Evolutionary conservation across 2,329 filamentous ascomycete species (phyloP), one percentile per base, ranked within the genome.

Genomic region (Daldinia sp.): DNA sequence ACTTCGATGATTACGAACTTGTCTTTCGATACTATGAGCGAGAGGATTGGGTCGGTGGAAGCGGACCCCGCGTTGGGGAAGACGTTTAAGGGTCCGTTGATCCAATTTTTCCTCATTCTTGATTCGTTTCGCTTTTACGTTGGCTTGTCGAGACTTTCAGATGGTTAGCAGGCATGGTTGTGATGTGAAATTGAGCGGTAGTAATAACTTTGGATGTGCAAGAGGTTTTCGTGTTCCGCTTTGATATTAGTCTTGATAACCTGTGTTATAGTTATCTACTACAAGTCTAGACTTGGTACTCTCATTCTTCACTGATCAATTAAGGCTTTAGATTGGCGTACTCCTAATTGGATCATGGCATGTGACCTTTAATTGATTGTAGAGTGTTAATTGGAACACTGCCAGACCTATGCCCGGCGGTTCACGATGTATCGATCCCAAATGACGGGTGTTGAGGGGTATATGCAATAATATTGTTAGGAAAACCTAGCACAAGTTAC

Each of bases 11-110:
- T 54, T 99, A 99, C 75, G 94, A 98, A 77, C 83, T 99, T 34
- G 90, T 99, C 45, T 99, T 99, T 81, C 87, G 94, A 61, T 97
- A 96, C 83, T 99, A 96, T 75, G 94, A 98, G 81, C 87, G 92
- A 62, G 88, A 96, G 69, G 94, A 91, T 72, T 98, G 86, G 85
- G 76, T 79, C 48, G 84, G 84, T 9, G 79, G 81, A 9, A 83
- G 82, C 65, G 77, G 75, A 21, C 82, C 85, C 7, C 78, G 84
- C 27, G 82, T 87, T 47, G 85, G 85, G 13, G 85, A 87, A 76
- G 78, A 81, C 56, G 71, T 80, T 37, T 76, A 67, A 63, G 43
- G 32, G 11, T 8, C 17, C 8, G 29, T 39, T 56, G n/a, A 23
- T 45, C 39, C 17, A 8, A 19, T 56, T 52, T 45, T n/a, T 19